Base-by-base conservation (phyloP, 768 basidiomycete species). In the Termitomyces sp. region DNA sequence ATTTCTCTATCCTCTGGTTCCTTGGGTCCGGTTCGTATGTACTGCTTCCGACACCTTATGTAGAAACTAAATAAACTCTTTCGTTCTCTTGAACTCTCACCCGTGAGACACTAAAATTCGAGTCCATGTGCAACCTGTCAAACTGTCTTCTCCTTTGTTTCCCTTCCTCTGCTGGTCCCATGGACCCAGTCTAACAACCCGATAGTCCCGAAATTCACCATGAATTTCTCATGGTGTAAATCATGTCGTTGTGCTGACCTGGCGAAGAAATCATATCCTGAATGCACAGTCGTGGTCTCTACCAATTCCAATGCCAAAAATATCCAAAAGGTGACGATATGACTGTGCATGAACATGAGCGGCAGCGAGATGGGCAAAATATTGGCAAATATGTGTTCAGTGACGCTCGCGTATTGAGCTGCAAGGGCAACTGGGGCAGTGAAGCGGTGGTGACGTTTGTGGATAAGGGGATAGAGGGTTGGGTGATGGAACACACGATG, bases 401-500 rank as follows among this genome's bases (percentile, higher is more conserved):
- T 62, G 8, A 61, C 33, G 54, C 47, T 59, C 7, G 68, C 65
- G 47, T 70, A 72, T 49, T 72, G 70, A 18, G 71, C 69, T 18
- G 68, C 62, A 4, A 72, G 66, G 4, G 71, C 70, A 11, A 71
- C 66, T 8, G 71, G 71, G 8, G 71, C 69, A 0, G 70, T 71
- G 66, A 72, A 72, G 31, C 65, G 66, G 45, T 72, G 71, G 22
- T 72, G 71, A 8, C 54, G 58, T 55, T 72, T 72, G 61, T 72
- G 71, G 39, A 71, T 64, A n/a, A 33, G 42, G 18, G 66, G 61
- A 57, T 72, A 72, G 24, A 72, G 36, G 0, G 51, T 27, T 0
- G 67, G 70, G 58, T 61, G 63, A 52, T 72, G 71, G 27, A 72
- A 60, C 24, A 67, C 54, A 27, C 70, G 65, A 46, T 71, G 71